phyloP scores from a whole-genome alignment of 345 rosid genomes.

The Bruguiera sexangula region DNA sequence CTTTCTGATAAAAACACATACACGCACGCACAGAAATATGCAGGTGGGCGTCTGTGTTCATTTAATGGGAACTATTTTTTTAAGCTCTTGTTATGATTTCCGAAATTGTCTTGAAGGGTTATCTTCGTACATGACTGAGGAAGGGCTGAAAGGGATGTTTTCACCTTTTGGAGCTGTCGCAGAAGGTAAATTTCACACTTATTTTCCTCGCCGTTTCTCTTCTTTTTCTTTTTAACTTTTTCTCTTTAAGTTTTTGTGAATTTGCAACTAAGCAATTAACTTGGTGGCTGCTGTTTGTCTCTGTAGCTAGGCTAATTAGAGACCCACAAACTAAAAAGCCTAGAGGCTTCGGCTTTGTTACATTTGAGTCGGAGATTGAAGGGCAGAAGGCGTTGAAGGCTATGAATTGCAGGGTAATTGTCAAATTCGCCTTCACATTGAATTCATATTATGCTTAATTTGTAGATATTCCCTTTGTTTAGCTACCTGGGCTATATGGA shows the following conservation, averaged over 20 bases:
- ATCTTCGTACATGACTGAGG: slow-evolving; percentile 33
- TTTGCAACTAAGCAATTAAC: background rate
- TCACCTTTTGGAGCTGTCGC: slow-evolving; percentile 40
- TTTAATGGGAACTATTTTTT: background rate
- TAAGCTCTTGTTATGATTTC: background rate
- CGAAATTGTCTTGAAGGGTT: slow-evolving; percentile 28
- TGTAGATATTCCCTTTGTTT: background rate
- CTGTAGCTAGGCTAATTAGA: slow-evolving; percentile 45
- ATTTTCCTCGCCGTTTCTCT: too few species aligned
- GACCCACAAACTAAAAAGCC: slow-evolving; percentile 57
- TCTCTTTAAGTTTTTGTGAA: too few species aligned
- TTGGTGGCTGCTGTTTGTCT: background rate
- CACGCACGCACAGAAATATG: background rate
- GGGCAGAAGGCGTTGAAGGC: slow-evolving; percentile 58
- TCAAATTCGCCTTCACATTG: background rate
- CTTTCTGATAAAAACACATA: background rate
- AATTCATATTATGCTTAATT: too few species aligned
- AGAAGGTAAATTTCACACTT: slow-evolving; percentile 24
- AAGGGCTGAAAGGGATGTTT: slow-evolving; percentile 31
- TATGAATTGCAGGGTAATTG: slow-evolving; percentile 58
- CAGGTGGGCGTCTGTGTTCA: background rate
- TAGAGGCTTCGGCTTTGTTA: slow-evolving; percentile 71
- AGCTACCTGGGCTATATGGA: background rate
- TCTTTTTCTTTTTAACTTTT: too few species aligned
- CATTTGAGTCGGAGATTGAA: slow-evolving; percentile 49